Evolutionary conservation across 176 grass and related monocot species (phyloP).

Genomic region (Zea luxurians): DNA sequence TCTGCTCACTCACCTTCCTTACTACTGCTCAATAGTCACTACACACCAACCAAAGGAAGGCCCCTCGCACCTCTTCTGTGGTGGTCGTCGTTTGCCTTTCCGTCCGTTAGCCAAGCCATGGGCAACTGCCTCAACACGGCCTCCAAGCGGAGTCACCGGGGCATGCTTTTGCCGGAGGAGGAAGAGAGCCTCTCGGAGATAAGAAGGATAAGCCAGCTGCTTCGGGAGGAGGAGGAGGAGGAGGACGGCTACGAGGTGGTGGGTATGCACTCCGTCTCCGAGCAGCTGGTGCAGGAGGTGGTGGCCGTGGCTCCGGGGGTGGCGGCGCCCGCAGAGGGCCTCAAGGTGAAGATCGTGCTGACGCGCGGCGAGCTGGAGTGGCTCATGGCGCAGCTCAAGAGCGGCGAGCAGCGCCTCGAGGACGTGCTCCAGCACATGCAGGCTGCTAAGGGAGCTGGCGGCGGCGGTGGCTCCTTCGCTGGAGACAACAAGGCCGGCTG

Average conservation of each 20-base stretch:
- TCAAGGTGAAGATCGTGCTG: slow-evolving; percentile 75
- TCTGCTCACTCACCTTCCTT: too few relatives aligned
- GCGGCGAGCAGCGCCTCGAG: slow-evolving; percentile 61
- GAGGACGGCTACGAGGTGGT: too few relatives aligned
- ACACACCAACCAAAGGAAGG: too few relatives aligned
- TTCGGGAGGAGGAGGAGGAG: slow-evolving; percentile 7
- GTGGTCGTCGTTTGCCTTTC: too few relatives aligned
- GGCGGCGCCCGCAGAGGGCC: not conserved
- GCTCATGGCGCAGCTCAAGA: slow-evolving; percentile 77
- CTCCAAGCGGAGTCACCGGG: not conserved
- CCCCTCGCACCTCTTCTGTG: too few relatives aligned
- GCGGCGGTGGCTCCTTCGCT: too few relatives aligned
- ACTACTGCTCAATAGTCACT: too few relatives aligned
- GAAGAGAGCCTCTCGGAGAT: slow-evolving; percentile 2
- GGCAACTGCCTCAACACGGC: slow-evolving; percentile 53
- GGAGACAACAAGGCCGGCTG: not conserved
- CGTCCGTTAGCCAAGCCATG: slow-evolving; percentile 21
- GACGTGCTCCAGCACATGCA: slow-evolving; percentile 66
- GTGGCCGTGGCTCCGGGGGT: too few relatives aligned
- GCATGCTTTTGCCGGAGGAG: slow-evolving; percentile 11
- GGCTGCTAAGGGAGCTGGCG: not conserved
- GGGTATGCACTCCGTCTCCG: too few relatives aligned
- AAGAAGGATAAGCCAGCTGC: slow-evolving; percentile 31
- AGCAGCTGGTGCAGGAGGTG: not conserved
- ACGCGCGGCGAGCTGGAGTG: slow-evolving; percentile 71